Percentiles rank a stretch among this genome's conserved stretches.
phyloP scores from a whole-genome alignment of 805 yeast genomes.

The Pichia californica region DNA sequence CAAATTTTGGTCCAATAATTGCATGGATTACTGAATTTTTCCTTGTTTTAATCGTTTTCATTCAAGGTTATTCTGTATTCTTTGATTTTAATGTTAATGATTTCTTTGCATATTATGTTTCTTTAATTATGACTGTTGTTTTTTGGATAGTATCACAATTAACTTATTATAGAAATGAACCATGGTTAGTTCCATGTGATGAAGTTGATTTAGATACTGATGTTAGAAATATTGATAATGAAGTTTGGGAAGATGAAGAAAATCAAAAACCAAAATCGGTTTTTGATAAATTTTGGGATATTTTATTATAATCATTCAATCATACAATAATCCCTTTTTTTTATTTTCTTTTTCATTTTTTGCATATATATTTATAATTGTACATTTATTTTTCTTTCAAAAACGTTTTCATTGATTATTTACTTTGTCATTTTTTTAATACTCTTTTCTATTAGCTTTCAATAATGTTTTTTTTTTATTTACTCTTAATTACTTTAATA shows the following conservation, averaged over 20 bases:
- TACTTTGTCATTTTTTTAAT: too few relatives aligned
- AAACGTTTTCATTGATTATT: too few relatives aligned
- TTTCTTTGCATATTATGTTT: constrained; percentile 68
- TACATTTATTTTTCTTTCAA: too few relatives aligned
- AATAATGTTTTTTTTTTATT: too few relatives aligned
- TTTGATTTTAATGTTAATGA: constrained; percentile 44
- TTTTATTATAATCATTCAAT: neutral
- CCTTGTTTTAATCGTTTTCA: constrained; percentile 49
- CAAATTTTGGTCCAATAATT: constrained; percentile 57
- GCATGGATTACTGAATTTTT: constrained; percentile 58
- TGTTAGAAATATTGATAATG: constrained; percentile 30
- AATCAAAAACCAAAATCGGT: neutral
- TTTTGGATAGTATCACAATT: constrained; percentile 44
- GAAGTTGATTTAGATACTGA: constrained; percentile 44
- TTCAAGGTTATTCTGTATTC: constrained; percentile 70
- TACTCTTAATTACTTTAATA: too few relatives aligned
- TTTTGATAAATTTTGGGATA: constrained; percentile 9
- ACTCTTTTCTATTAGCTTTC: too few relatives aligned
- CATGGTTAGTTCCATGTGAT: constrained; percentile 42
- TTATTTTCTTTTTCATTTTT: too few relatives aligned
- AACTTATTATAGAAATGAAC: constrained; percentile 45
- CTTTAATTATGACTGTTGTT: constrained; percentile 52
- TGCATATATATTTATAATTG: too few relatives aligned
- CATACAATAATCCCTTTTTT: too few relatives aligned
- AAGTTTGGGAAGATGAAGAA: constrained; percentile 48